These are phyloP conservation scores for Lachancea kluyveri DNA, from an alignment of 805 yeast genomes.

Conservation along the genomic window DNA sequence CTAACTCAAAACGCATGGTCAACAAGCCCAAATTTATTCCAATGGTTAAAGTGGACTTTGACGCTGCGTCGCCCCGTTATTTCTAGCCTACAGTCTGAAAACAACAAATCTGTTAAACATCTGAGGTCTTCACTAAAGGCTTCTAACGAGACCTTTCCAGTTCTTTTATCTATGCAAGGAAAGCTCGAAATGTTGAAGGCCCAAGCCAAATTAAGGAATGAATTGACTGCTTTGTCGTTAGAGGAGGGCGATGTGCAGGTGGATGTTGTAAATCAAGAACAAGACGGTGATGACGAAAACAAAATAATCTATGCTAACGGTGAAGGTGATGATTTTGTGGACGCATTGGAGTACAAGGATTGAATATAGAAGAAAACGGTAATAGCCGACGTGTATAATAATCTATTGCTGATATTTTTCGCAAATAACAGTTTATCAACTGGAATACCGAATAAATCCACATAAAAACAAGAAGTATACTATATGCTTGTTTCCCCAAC, in stretches of 20 bases:
- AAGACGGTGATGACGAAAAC: constrained; percentile 35
- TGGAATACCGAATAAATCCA: too few relatives aligned
- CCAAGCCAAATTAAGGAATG: constrained; percentile 66
- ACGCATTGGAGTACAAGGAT: constrained; percentile 30
- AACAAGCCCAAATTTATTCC: not conserved
- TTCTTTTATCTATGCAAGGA: constrained; percentile 77
- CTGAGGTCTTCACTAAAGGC: constrained; percentile 52
- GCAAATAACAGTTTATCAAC: too few relatives aligned
- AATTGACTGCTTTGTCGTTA: constrained; percentile 35
- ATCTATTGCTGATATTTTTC: too few relatives aligned
- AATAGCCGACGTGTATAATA: constrained; percentile 10
- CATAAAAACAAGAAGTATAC: too few relatives aligned
- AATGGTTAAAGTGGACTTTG: constrained; percentile 80
- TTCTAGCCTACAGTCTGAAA: too few relatives aligned
- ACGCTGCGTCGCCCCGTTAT: constrained; percentile 50
- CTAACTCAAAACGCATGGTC: constrained; percentile 34
- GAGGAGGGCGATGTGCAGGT: constrained; percentile 25
- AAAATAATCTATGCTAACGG: constrained; percentile 38
- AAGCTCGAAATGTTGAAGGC: constrained; percentile 69
- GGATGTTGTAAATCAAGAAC: constrained; percentile 28
- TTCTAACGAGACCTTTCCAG: constrained; percentile 56
- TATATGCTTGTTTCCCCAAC: too few relatives aligned
- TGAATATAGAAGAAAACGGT: constrained; percentile 23
- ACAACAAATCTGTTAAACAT: constrained; percentile 40
- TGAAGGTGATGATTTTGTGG: constrained; percentile 40